Base-by-base conservation (phyloP, 768 basidiomycete species). In the Pisolithus marmoratus region DNA sequence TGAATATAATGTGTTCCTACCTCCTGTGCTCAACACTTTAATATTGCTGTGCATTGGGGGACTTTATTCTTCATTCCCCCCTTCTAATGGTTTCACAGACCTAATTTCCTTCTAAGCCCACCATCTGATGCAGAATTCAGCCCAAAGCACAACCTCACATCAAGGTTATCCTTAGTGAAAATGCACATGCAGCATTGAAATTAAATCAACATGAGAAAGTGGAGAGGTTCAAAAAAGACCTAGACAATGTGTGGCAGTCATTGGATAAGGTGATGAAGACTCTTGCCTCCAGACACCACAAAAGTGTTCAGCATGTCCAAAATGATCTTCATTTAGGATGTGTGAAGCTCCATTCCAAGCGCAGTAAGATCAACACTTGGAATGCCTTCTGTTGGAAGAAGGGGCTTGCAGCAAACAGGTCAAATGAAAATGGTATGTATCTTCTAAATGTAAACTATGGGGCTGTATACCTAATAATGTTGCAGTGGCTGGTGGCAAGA, bases 281-380 rank as follows among this genome's bases (percentile, higher is more conserved):
- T 5, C 38, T 54, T 37, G 49, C 54, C 29, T n/a, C 38, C 8
- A 38, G 37, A 20, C 38, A 54, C 45, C 36, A 48, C 23, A 47
- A 51, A 20, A 54, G 49, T 48, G 40, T 51, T 22, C 17, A 2
- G 17, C 27, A 20, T 6, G 49, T 54, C 44, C 49, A 51, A 14
- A 29, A 47, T 27, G 54, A 54, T 2, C 43, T 54, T 14, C 24
- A 54, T 26, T 37, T 54, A 44, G 49, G 50, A 15, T 44, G 40
- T 31, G 23, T 37, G 15, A 17, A 38, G 14, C 12, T 50, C 24
- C 44, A n/a, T 1, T 40, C 44, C 8, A 54, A 31, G 50, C 27
- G 26, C n/a, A 26, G 17, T n/a, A 54, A 54, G 37, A 22, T 42
- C 5, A 54, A 38, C 20, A 22, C 43, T 11, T 54, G 54, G 54